A percentile compares a stretch with the other conserved stretches of the same genome.
phyloP scores from a whole-genome alignment of 768 basidiomycete species.

The Termitomyces sp. region DNA sequence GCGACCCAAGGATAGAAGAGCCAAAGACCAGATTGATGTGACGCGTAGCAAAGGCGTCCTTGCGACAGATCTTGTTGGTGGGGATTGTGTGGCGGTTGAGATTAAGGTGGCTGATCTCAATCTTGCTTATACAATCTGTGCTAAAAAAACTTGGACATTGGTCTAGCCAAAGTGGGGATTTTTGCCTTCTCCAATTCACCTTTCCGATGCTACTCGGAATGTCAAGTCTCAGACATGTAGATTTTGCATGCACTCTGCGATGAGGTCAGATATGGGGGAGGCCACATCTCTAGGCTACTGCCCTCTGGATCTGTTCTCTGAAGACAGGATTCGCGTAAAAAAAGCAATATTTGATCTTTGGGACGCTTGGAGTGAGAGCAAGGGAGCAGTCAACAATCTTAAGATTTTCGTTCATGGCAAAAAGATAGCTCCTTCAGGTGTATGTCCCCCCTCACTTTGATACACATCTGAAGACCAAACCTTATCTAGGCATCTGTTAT shows the following conservation, averaged over 20 bases:
- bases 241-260: conserved; percentile 83
- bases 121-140: neutral
- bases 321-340: conserved; percentile 53
- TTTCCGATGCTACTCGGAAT: conserved; percentile 52
- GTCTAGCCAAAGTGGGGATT: conserved; percentile 96
- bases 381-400: conserved; percentile 76
- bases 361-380: conserved; percentile 63
- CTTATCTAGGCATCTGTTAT: conserved; percentile 24
- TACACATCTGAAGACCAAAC: neutral
- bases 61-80: conserved; percentile 77
- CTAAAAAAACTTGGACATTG: neutral
- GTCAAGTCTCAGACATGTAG: conserved; percentile 78
- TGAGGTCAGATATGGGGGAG: conserved; percentile 40
- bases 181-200: conserved; percentile 58
- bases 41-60: conserved; percentile 56
- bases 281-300: conserved; percentile 57
- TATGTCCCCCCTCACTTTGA: conserved; percentile 26
- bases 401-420: conserved; percentile 72
- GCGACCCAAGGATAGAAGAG: conserved; percentile 56
- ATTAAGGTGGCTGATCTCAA: conserved; percentile 69
- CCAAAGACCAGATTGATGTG: conserved; percentile 58
- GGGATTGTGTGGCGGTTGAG: conserved; percentile 69
- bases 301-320: conserved; percentile 88
- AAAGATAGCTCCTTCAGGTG: conserved; percentile 54
- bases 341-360: conserved; percentile 69